Evolutionary conservation across 2,329 filamentous ascomycete genomes (phyloP).

Genomic region (Aspergillus intermedius): DNA sequence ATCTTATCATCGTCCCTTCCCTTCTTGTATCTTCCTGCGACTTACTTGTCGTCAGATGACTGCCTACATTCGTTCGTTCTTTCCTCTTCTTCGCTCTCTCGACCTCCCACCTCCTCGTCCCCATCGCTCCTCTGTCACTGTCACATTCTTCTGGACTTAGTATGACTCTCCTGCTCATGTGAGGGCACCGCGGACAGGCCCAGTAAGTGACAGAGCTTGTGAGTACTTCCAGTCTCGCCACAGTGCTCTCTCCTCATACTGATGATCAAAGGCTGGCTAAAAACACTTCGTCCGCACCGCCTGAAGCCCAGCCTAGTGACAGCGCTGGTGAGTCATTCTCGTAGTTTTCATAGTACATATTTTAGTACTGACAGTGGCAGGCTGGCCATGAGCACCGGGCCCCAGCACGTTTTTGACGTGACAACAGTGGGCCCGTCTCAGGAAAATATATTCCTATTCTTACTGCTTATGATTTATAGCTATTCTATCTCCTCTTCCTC

Average conservation of each 20-base stretch:
- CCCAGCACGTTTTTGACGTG: background rate
- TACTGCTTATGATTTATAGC: background rate
- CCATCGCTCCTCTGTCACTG: background rate
- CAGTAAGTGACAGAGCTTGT: conserved; percentile 19
- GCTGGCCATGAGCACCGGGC: background rate
- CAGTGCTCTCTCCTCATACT: background rate
- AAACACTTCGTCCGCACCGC: background rate
- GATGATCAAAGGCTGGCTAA: conserved; percentile 1
- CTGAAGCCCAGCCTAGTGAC: background rate
- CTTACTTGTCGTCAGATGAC: background rate
- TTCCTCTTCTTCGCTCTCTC: background rate
- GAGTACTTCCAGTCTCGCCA: conserved; percentile 1
- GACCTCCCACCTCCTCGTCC: background rate
- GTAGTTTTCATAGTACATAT: background rate
- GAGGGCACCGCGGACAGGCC: conserved; percentile 6
- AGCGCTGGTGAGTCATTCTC: background rate
- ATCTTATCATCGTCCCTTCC: background rate
- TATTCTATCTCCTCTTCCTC: background rate
- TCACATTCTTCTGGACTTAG: background rate
- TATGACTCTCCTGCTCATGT: background rate
- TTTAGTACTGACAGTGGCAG: background rate
- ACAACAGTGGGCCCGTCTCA: background rate
- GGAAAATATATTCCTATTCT: background rate
- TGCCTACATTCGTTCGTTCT: background rate
- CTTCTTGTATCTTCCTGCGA: background rate